phyloP scores from a whole-genome alignment of 306 rosid species.

The Rosa rugosa region DNA sequence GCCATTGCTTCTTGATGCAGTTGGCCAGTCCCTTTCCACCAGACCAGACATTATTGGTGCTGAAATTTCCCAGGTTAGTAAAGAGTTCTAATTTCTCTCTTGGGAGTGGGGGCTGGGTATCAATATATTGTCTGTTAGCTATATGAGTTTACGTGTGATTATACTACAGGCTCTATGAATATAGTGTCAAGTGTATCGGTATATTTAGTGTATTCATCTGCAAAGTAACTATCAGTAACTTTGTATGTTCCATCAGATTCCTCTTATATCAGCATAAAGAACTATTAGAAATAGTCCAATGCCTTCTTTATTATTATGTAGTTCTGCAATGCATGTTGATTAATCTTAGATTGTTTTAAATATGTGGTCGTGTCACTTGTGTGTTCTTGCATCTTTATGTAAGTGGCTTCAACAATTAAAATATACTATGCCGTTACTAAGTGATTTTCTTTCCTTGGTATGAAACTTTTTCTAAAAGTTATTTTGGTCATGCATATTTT shows the following conservation, averaged over 20 bases:
- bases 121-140: conserved; percentile 8
- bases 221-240: neutral
- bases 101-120: neutral
- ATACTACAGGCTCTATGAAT: neutral
- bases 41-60: conserved; percentile 95
- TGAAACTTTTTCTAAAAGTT: neutral
- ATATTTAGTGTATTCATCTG: neutral
- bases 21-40: conserved; percentile 97
- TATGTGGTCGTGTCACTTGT: neutral
- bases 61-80: conserved; percentile 82
- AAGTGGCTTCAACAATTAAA: neutral
- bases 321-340: neutral
- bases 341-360: neutral
- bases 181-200: neutral
- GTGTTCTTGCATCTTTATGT: neutral
- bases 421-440: neutral
- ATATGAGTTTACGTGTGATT: neutral
- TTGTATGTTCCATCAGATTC: neutral
- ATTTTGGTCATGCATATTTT: neutral
- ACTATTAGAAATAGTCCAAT: neutral
- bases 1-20: conserved; percentile 76
- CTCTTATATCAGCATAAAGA: neutral
- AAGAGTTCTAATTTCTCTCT: neutral
- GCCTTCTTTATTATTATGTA: neutral
- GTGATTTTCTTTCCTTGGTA: neutral